phyloP scores from a whole-genome alignment of 179 eudicot species.

The Silene coronaria region DNA sequence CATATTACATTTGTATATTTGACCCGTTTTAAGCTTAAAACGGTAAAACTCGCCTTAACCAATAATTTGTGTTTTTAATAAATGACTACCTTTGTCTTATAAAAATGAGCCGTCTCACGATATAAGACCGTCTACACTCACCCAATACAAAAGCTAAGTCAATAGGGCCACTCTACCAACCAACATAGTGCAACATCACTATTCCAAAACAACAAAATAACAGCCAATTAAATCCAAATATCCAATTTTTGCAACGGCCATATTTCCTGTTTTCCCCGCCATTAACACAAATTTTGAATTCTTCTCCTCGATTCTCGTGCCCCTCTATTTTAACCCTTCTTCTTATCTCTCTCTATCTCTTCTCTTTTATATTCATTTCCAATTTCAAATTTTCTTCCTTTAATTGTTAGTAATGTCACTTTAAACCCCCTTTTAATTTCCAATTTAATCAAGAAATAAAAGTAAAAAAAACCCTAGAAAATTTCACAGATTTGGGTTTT shows the following conservation, averaged over 20 bases:
- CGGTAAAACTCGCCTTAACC: too few species aligned
- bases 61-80: too few species aligned
- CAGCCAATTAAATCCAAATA: background rate
- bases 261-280: constrained; percentile 34
- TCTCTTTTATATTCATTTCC: constrained; percentile 5
- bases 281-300: constrained; percentile 32
- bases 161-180: too few species aligned
- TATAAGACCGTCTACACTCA: too few species aligned
- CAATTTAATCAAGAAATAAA: background rate
- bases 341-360: constrained; percentile 11
- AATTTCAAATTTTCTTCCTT: constrained; percentile 12
- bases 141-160: too few species aligned
- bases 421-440: constrained; percentile 5
- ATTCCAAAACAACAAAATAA: background rate
- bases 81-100: too few species aligned
- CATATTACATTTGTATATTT: too few species aligned
- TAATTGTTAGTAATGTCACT: constrained; percentile 9
- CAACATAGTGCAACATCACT: too few species aligned
- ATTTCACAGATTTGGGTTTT: background rate
- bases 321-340: background rate
- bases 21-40: too few species aligned
- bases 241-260: constrained; percentile 30
- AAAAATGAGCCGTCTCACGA: too few species aligned
- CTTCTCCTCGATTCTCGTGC: constrained; percentile 15
- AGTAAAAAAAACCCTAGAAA: background rate